Evolutionary conservation across 805 yeast genomes (phyloP), one percentile per base, ranked within the genome.

Genomic region (Saccharomycopsis oosterbeekiorum): DNA sequence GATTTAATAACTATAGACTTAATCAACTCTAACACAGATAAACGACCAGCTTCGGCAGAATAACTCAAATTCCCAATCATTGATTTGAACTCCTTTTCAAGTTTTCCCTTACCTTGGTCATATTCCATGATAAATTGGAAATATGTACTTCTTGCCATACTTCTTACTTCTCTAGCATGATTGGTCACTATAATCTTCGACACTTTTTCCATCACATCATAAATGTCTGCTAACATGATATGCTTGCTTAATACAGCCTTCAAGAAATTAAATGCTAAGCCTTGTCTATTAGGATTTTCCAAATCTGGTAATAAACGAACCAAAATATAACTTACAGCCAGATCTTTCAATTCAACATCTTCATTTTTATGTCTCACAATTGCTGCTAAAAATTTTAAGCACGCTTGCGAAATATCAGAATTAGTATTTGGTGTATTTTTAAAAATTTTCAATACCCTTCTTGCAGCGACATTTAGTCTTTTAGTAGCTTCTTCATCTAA

Each of bases 51-150:
- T 62, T 88, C 88, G 2, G 96, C 84, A 4, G 96, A 92, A 70
- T 94, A 94, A 26, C 84, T 80, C 65, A 94, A 75, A 70, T 94
- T 94, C 60, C 82, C 83, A 9, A 92, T 88, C 72, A 94, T 77
- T 69, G 86, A 84, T 65, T 85, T 84, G 73, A 93, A 85, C 65
- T 89, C 96, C 67, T 86, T 88, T 65, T 88, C 94, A 56, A 94
- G 71, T 65, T 89, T 81, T 3, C 93, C 91, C 67, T 85, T 80
- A 39, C 98, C 91, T 74, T 93, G 97, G 67, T 96, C 98, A 69
- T 89, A 94, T 67, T 91, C 97, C 87, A 90, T 87, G 69, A 94
- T 74, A 67, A 94, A 94, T 67, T 85, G 91, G 71, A 84, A 87
- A 70, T 84, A 94, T 1, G 88, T 84, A 65, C 89, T 82, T 72